Evolutionary conservation across 148 eudicot species (phyloP).

Genomic region (Chenopodium berlandieri): DNA sequence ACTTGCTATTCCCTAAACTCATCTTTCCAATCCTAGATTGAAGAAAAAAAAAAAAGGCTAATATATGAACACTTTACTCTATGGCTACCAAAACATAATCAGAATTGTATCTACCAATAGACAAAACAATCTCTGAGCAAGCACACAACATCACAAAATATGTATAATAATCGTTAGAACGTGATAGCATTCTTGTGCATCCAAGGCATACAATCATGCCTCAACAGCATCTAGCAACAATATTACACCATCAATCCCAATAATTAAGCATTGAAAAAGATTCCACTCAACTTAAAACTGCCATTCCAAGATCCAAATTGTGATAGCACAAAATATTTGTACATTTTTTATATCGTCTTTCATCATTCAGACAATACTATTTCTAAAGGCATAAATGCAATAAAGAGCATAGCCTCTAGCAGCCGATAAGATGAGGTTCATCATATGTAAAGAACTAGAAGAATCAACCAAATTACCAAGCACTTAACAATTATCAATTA

Average conservation of each 20-base stretch:
- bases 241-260: not conserved
- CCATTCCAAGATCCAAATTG: not conserved
- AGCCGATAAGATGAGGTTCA: not conserved
- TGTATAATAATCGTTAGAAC: not conserved
- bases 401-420: not conserved
- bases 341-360: too few species aligned
- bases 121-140: not conserved
- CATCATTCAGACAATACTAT: not conserved
- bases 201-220: not conserved
- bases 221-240: not conserved
- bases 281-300: not conserved
- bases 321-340: not conserved
- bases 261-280: not conserved
- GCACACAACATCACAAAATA: not conserved
- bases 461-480: not conserved
- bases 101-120: not conserved
- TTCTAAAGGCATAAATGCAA: not conserved
- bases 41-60: too few species aligned
- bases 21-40: too few species aligned
- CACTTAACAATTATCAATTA: not conserved
- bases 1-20: too few species aligned
- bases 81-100: too few species aligned
- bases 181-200: not conserved
- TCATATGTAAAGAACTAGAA: not conserved
- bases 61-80: too few species aligned